Conservation (phyloP, 306 rosid species). For the Castanospermum australe region DNA sequence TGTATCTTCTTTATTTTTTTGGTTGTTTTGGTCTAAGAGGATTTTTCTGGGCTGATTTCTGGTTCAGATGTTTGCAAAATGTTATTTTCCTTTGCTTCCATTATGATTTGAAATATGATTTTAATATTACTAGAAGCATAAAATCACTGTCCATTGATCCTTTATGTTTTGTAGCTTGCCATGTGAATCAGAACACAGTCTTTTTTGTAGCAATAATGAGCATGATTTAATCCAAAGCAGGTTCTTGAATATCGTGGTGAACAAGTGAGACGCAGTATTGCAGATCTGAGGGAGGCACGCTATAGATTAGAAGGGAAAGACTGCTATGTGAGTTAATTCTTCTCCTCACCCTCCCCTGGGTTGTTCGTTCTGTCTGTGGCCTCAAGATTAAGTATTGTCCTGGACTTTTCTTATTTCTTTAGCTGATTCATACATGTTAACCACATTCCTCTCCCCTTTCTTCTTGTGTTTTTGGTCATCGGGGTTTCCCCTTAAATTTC, state of each 20-base stretch:
- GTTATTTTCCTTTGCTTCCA: background rate
- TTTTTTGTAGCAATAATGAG: constrained; percentile 16
- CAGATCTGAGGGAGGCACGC: constrained; percentile 80
- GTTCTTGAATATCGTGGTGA: constrained; percentile 96
- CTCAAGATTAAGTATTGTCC: background rate
- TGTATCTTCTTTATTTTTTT: background rate
- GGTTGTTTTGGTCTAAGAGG: background rate
- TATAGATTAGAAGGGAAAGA: constrained; percentile 83
- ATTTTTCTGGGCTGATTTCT: background rate
- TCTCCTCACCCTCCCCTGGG: background rate
- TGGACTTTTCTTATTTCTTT: background rate
- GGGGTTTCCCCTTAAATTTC: background rate
- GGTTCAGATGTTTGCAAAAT: background rate
- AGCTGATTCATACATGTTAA: background rate
- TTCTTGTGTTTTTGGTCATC: background rate
- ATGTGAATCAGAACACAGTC: constrained; percentile 14
- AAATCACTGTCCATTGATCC: constrained; percentile 1
- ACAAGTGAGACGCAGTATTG: constrained; percentile 75
- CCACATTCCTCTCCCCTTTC: background rate
- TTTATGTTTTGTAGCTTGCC: constrained; percentile 9
- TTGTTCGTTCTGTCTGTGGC: background rate
- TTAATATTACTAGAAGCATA: background rate
- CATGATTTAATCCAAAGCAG: constrained; percentile 37
- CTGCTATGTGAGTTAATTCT: constrained; percentile 70
- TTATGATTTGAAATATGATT: background rate